Evolutionary conservation across 1,284 basidiomycete genomes (phyloP).

Genomic region (Sparassis latifolia): DNA sequence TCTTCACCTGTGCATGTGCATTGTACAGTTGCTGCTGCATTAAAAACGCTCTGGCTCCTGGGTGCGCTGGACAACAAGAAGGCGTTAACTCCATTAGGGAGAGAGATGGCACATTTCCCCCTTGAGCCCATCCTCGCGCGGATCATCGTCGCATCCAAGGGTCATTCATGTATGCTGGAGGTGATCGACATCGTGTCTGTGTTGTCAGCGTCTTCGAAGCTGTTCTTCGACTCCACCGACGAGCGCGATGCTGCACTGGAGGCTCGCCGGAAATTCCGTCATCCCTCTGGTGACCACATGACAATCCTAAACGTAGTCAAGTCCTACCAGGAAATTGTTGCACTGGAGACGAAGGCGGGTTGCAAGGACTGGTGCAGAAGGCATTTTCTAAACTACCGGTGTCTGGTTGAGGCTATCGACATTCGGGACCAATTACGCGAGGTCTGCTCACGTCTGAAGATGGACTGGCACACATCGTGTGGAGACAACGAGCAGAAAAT

Average conservation of each 20-base stretch:
- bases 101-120: constrained; percentile 78
- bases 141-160: constrained; percentile 68
- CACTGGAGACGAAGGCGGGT: constrained; percentile 38
- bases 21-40: constrained; percentile 54
- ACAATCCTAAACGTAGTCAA: constrained; percentile 82
- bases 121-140: constrained; percentile 80
- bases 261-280: constrained; percentile 73
- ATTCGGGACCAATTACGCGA: constrained; percentile 78
- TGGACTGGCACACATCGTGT: constrained; percentile 55
- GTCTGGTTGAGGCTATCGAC: constrained; percentile 77
- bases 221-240: constrained; percentile 68
- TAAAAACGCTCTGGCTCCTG: constrained; percentile 71
- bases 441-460: constrained; percentile 54
- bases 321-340: constrained; percentile 65
- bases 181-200: constrained; percentile 78
- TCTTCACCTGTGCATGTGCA: not conserved
- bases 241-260: constrained; percentile 67
- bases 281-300: constrained; percentile 85
- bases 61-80: constrained; percentile 66
- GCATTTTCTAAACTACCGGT: constrained; percentile 82
- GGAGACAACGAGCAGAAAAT: constrained; percentile 58
- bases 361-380: constrained; percentile 76
- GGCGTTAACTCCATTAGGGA: constrained; percentile 63
- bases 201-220: constrained; percentile 66
- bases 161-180: constrained; percentile 64